Percentiles rank a stretch among this genome's conserved stretches.
phyloP scores from a whole-genome alignment of 495 filamentous ascomycete species.

The Xylaria castorea region DNA sequence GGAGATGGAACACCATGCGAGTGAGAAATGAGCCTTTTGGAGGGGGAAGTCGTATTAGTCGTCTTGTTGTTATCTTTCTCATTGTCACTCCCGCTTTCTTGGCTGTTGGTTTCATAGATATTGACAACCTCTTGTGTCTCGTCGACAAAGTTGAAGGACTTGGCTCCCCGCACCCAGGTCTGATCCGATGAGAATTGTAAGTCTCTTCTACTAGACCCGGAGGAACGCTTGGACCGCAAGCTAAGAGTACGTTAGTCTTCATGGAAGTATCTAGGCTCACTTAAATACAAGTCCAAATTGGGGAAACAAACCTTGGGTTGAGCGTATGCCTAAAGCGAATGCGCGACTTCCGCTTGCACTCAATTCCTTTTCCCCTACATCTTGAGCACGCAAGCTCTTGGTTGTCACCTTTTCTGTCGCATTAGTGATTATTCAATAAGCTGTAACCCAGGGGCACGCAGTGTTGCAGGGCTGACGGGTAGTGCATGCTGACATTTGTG shows the following conservation, averaged over 20 bases:
- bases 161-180: constrained; percentile 7
- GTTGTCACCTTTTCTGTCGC: constrained; percentile 12
- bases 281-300: neutral
- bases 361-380: constrained; percentile 17
- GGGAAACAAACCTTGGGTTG: constrained; percentile 22
- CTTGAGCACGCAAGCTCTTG: constrained; percentile 9
- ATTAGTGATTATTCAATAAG: neutral
- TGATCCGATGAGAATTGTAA: constrained; percentile 11
- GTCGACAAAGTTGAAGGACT: constrained; percentile 22
- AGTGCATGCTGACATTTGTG: constrained; percentile 5
- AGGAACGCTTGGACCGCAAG: constrained; percentile 1
- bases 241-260: neutral
- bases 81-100: constrained; percentile 4
- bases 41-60: neutral
- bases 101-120: constrained; percentile 3
- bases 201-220: neutral
- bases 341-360: constrained; percentile 14
- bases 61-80: neutral
- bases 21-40: neutral
- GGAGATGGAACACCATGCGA: neutral
- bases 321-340: constrained; percentile 24
- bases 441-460: neutral
- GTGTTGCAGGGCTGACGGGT: neutral
- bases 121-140: constrained; percentile 22
- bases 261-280: too few relatives aligned